Evolutionary conservation across 495 filamentous ascomycete genomes (phyloP), one percentile per base, ranked within the genome.

Genomic region (Cladorrhinum samala): DNA sequence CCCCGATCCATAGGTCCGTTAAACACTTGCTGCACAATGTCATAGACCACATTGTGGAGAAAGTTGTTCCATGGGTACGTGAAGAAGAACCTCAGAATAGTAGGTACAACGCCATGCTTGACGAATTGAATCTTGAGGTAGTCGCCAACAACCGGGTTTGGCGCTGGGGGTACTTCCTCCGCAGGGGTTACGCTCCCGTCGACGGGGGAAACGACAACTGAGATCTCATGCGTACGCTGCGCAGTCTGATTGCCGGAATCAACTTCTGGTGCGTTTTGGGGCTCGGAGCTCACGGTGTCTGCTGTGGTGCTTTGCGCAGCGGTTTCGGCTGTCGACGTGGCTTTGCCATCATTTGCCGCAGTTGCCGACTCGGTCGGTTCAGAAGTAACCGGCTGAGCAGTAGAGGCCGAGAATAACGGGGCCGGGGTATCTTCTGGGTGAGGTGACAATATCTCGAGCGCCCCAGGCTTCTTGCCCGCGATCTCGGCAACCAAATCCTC

Each of bases 21-120:
- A 71, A 99, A 98, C 0, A 99, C 94, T 72, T 99, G 93, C 67
- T 99, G 93, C 11, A 99, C 87, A 56, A 99, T 91, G 67, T 99
- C 93, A 67, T 99, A 99, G 20, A 99, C 93, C 40, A 99, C 93
- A 70, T 99, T 99, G 68, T 99, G 93, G 19, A 99, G 81, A 64
- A 99, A 99, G 68, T 99, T 99, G 65, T 99, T 99, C 93, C 93
- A 99, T 3, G 93, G 94, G 68, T 97, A 97, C 49, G 83, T 84
- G 77, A 97, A 99, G 74, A 99, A 99, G 74, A 98, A 97, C 51
- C 94, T 88, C 62, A 98, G 67, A 49, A 98, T 97, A 3, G 93
- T 96, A 14, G 94, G 94, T 42, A 99, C 93, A 52, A 99, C 92
- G 49, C 82, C 78, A 62, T 97, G 82, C 68, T 95, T 85, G 14